Percentiles rank a stretch among this genome's conserved stretches.
Conservation (phyloP, 768 basidiomycete species). For the Agrocybe praecox region DNA sequence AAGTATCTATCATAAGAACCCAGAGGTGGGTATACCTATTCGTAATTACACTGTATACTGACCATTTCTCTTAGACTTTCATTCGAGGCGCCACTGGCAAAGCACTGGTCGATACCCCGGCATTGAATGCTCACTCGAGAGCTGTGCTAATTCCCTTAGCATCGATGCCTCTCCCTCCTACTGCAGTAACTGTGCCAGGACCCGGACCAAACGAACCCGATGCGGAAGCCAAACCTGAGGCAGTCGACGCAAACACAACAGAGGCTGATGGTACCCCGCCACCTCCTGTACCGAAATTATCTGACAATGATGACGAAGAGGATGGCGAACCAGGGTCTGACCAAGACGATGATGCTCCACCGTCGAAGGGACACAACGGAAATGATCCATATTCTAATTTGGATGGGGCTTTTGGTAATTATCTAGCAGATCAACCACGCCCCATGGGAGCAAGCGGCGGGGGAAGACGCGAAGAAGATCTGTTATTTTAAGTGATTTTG, state of each 20-base stretch:
- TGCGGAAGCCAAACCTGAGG: constrained; percentile 17
- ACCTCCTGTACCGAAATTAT: constrained; percentile 18
- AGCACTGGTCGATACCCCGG: constrained; percentile 85
- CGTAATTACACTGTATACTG: neutral
- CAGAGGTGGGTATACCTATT: constrained; percentile 59
- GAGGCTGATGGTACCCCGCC: constrained; percentile 34
- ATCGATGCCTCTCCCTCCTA: constrained; percentile 49
- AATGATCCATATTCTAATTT: constrained; percentile 85
- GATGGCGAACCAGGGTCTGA: constrained; percentile 27
- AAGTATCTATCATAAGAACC: constrained; percentile 98
- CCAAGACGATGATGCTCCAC: constrained; percentile 44
- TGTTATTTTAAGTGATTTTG: constrained; percentile 52
- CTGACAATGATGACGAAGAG: constrained; percentile 28
- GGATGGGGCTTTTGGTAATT: constrained; percentile 74
- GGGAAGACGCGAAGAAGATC: constrained; percentile 54
- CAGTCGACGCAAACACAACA: constrained; percentile 26
- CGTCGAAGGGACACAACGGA: constrained; percentile 21
- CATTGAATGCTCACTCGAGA: constrained; percentile 81
- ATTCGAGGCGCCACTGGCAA: constrained; percentile 88
- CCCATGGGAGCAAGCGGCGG: constrained; percentile 52
- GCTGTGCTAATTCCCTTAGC: constrained; percentile 66
- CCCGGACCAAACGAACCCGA: constrained; percentile 63
- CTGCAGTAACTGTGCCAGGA: constrained; percentile 54
- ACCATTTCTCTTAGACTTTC: constrained; percentile 64
- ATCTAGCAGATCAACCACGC: constrained; percentile 71